Conservation (phyloP, 768 basidiomycete genomes). For the Chalciporus sphaerocephalus region DNA sequence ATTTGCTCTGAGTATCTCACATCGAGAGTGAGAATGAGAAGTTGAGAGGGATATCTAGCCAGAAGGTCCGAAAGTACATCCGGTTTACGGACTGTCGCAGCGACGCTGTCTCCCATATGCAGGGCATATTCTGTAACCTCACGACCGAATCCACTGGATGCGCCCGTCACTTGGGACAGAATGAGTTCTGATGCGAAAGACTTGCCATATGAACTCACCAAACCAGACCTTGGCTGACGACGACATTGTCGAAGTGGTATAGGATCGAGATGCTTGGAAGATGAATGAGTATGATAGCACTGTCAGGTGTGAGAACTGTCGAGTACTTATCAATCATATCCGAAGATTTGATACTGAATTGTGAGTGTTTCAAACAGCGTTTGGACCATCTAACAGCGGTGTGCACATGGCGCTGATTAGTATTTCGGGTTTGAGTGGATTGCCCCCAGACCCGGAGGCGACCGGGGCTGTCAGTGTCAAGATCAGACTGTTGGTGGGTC, state of each 20-base stretch:
- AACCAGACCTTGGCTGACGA: conserved; percentile 20
- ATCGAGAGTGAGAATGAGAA: conserved; percentile 39
- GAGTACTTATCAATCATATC: too few relatives aligned
- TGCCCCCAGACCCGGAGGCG: too few relatives aligned
- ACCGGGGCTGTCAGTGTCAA: too few relatives aligned
- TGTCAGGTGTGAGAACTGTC: too few relatives aligned
- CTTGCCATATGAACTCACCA: conserved; percentile 12
- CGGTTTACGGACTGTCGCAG: conserved; percentile 39
- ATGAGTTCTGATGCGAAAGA: background rate
- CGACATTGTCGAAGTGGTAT: conserved; percentile 4
- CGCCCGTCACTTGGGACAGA: conserved; percentile 36
- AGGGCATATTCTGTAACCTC: conserved; percentile 33
- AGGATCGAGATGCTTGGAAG: too few relatives aligned
- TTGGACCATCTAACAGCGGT: too few relatives aligned
- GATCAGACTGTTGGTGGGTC: too few relatives aligned
- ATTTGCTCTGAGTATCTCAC: conserved; percentile 34
- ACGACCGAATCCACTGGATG: conserved; percentile 38
- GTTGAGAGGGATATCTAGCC: conserved; percentile 26
- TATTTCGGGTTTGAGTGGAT: too few relatives aligned
- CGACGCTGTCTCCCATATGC: conserved; percentile 35
- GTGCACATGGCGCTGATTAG: too few relatives aligned
- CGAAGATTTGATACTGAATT: too few relatives aligned
- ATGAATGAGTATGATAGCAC: too few relatives aligned
- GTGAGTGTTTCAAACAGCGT: too few relatives aligned
- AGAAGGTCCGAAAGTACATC: conserved; percentile 28